A percentile compares a stretch with the other conserved stretches of the same genome.
These are phyloP conservation scores for Stemphylium vesicarium DNA, from an alignment of 2,329 filamentous ascomycete genomes.

Conservation along the genomic window DNA sequence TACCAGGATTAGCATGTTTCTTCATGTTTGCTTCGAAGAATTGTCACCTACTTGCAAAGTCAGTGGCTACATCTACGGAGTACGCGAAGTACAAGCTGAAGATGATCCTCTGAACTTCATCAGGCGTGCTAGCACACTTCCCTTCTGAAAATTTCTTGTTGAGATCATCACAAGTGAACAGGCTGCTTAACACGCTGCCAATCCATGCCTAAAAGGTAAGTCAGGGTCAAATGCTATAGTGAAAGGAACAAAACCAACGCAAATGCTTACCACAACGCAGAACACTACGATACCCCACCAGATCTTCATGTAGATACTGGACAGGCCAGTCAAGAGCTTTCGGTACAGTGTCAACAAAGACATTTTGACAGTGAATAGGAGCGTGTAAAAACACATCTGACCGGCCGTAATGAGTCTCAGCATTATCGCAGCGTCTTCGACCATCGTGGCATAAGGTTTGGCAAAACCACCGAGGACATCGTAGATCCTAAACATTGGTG, in stretches of 20 bases:
- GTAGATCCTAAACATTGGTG: conserved; percentile 40
- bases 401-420: conserved; percentile 48
- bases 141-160: conserved; percentile 45
- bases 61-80: conserved; percentile 43
- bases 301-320: conserved; percentile 37
- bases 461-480: conserved; percentile 30
- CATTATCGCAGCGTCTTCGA: conserved; percentile 37
- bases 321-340: conserved; percentile 33
- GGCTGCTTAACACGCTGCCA: conserved; percentile 44
- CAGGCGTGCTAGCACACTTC: conserved; percentile 26
- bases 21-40: not conserved
- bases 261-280: conserved; percentile 15
- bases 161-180: conserved; percentile 47
- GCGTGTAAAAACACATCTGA: conserved; percentile 37
- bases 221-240: not conserved
- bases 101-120: conserved; percentile 16
- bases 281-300: conserved; percentile 47
- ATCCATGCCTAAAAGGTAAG: conserved; percentile 37
- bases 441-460: conserved; percentile 35
- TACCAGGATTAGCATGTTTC: conserved; percentile 7
- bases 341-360: conserved; percentile 46
- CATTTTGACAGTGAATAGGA: conserved; percentile 14
- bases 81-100: conserved; percentile 46
- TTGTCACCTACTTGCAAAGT: conserved; percentile 36
- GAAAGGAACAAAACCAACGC: not conserved